Evolutionary conservation across 148 eudicot species (phyloP), one percentile per base, ranked within the genome.

Genomic region (Rhododendron mucronatum): DNA sequence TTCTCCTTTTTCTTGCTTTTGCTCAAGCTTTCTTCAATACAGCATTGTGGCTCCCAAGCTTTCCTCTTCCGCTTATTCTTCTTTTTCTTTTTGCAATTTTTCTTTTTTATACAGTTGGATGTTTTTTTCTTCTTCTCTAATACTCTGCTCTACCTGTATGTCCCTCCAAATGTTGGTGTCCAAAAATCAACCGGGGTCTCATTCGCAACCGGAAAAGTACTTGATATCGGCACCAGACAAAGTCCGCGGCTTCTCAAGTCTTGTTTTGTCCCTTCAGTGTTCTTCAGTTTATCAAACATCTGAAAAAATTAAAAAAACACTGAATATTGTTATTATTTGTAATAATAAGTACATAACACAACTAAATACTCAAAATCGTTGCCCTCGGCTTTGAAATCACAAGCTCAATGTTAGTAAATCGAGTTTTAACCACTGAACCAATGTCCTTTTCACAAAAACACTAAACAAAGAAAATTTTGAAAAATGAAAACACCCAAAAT

Each of bases 181-280:
- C 98, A 97, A 84, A 95, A 93, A 91, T 97, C 98, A 57, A 91
- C 89, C 1, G 93, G 90, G 8, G 95, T 91, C 84, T 95, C 98
- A 39, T 92, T 88, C 0, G 95, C 94, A 30, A 95, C 91, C 28
- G 96, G 95, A 83, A 93, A 94, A 1, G 98, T 94, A 88, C 94
- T 93, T 48, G 99, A 91, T 79, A 95, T 87, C 4, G 99, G 98
- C 57, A 95, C 98, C 16, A 97, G 91, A 86, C 99, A 97, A 80
- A 97, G 91, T 55, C 99, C 99, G 51, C 94, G 90, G 82, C 93
- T 92, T 87, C 86, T 90, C 81, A 96, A 78, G 67, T 95, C 98
- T 88, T 90, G 86, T 51, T 87, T 86, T 15, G 55, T 26, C 51
- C 55, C 90, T 81, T 83, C 89, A 26, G 87, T 48, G 28, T 88